A percentile compares a stretch with the other conserved stretches of the same genome.
These are phyloP conservation scores for Austropuccinia psidii DNA, from an alignment of 1,284 basidiomycete genomes.

Conservation along the genomic window DNA sequence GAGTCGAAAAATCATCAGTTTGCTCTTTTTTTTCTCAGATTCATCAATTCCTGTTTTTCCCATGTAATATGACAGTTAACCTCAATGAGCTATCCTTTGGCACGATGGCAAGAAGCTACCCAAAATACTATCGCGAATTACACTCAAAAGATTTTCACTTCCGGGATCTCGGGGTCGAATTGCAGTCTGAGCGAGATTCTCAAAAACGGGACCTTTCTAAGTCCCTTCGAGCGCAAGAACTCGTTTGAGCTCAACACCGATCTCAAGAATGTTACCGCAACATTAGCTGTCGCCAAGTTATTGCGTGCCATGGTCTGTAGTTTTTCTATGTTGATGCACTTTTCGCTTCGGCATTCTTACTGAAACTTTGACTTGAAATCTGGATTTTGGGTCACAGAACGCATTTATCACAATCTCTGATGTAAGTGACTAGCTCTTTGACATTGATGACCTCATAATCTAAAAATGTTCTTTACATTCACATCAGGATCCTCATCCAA, in stretches of 20 bases:
- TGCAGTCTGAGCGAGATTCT: conserved; percentile 7
- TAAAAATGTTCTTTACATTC: not conserved
- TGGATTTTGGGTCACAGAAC: not conserved
- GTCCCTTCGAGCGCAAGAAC: conserved; percentile 18
- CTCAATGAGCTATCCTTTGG: conserved; percentile 11
- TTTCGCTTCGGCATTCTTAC: too few relatives aligned
- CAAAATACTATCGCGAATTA: not conserved
- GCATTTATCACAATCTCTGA: conserved; percentile 21
- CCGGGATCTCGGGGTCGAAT: conserved; percentile 13
- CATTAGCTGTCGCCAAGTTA: conserved; percentile 3
- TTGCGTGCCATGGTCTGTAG: conserved; percentile 15
- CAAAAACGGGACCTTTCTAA: conserved; percentile 22
- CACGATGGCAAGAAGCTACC: conserved; percentile 17
- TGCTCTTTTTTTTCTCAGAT: not conserved
- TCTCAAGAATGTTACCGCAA: conserved; percentile 22
- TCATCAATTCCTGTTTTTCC: not conserved
- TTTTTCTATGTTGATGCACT: not conserved
- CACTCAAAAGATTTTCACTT: not conserved
- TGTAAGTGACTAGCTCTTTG: conserved; percentile 5
- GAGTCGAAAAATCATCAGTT: not conserved
- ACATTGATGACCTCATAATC: not conserved
- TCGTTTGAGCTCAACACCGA: conserved; percentile 14
- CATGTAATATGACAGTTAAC: conserved; percentile 20
- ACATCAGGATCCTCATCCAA: conserved; percentile 1
- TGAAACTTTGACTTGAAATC: not conserved